Percentiles rank a stretch among this genome's conserved stretches.
Conservation (phyloP, 495 filamentous ascomycete genomes). For the Geoglossum glabrum region DNA sequence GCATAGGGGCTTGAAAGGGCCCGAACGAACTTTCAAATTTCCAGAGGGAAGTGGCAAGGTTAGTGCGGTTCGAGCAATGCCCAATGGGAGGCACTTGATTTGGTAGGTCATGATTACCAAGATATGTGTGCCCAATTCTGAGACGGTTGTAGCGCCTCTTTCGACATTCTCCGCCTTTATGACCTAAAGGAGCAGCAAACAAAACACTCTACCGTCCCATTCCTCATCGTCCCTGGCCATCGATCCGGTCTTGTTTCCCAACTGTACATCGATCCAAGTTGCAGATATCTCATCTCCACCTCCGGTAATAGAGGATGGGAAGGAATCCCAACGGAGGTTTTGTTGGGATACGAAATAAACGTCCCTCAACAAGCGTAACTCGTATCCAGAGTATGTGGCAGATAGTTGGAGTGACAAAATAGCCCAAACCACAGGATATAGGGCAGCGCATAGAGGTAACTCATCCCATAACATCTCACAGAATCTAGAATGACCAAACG, state of each 20-base stretch:
- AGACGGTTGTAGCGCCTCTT: conserved; percentile 41
- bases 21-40: conserved; percentile 73
- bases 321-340: conserved; percentile 71
- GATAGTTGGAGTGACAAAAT: neutral
- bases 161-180: conserved; percentile 85
- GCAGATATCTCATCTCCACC: conserved; percentile 73
- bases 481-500: too few relatives aligned
- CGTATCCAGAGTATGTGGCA: neutral
- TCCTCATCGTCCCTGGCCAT: conserved; percentile 85
- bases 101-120: conserved; percentile 35
- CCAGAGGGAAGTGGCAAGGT: conserved; percentile 78
- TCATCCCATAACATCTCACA: too few relatives aligned
- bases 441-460: neutral
- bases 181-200: conserved; percentile 50
- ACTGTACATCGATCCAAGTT: conserved; percentile 71
- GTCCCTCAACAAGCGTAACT: neutral
- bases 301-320: conserved; percentile 93
- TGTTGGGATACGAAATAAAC: conserved; percentile 86
- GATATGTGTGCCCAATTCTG: neutral
- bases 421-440: neutral
- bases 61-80: conserved; percentile 71
- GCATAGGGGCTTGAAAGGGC: conserved; percentile 56
- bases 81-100: conserved; percentile 79
- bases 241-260: conserved; percentile 75
- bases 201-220: conserved; percentile 69